Evolutionary conservation across 108 stramenopile genomes (phyloP), one percentile per base, ranked within the genome.

Genomic region (Nitzschia sp.): DNA sequence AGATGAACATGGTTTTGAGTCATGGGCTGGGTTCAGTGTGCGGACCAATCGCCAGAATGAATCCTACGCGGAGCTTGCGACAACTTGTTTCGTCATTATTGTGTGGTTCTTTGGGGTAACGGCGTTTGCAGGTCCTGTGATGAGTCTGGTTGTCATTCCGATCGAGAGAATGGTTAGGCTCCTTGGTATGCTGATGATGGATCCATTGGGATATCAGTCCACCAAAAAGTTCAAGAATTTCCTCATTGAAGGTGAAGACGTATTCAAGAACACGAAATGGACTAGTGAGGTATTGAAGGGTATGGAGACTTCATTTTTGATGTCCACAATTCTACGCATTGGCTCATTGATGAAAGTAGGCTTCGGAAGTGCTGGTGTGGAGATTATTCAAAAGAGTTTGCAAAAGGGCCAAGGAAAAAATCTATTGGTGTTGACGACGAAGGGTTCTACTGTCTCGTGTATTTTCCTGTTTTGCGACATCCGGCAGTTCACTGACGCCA

Each of bases 381-480:
- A 91, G 74, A 95, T 97, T 50, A 95, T 97, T 63, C 78, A 86
- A 8, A 82, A 89, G 50, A 93, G 91, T 68, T 78, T 96, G 44
- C 75, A 84, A 44, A 79, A 84, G 46, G 82, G 85, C 3, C 70
- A 80, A 10, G 69, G 65, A 15, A 86, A 85, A 51, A 83, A 89
- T 59, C 71, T 88, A 19, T 67, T 92, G 19, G 65, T 89, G 65
- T 63, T 86, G 20, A 85, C 75, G 39, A 72, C 76, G 8, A 71
- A 85, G 41, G 94, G 93, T 59, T 64, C 80, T n/a, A 86, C 77
- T 24, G 88, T 94, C 10, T 78, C 85, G 1, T 89, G 93, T 44
- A 88, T 96, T 19, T 96, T 95, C 66, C 67, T 92, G 25, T 96
- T 96, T 51, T 96, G 92, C 72, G 96, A 96, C 67, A 93, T 96